Conservation (phyloP, 495 filamentous ascomycete species). For the Tuber umbilicatum region DNA sequence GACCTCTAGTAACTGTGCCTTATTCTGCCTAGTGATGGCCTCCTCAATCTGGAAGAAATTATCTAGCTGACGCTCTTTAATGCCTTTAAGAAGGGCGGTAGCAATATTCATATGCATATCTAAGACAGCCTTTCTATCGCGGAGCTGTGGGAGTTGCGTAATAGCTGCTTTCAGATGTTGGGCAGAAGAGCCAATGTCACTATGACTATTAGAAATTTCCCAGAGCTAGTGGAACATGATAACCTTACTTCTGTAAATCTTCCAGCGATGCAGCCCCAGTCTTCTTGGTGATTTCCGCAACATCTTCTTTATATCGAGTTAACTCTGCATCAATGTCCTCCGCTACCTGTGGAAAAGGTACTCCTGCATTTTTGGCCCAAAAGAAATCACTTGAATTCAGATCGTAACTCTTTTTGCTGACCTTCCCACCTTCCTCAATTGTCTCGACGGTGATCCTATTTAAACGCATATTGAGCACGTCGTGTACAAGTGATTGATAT, state of each 20-base stretch:
- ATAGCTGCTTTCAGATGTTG: slow-evolving; percentile 95
- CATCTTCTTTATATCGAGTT: slow-evolving; percentile 90
- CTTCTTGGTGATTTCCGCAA: slow-evolving; percentile 87
- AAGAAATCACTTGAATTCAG: slow-evolving; percentile 90
- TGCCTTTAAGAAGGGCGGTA: slow-evolving; percentile 75
- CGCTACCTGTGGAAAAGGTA: slow-evolving; percentile 91
- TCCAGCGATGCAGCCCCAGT: slow-evolving; percentile 90
- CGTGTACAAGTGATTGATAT: slow-evolving; percentile 92
- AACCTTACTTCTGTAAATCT: slow-evolving; percentile 63
- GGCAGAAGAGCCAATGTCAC: slow-evolving; percentile 74
- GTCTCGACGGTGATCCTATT: slow-evolving; percentile 95
- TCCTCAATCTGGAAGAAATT: slow-evolving; percentile 96
- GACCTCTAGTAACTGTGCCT: slow-evolving; percentile 79
- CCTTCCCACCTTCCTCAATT: slow-evolving; percentile 60
- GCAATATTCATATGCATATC: slow-evolving; percentile 99
- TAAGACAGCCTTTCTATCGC: slow-evolving; percentile 80
- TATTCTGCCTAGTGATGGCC: slow-evolving; percentile 84
- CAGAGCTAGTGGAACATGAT: slow-evolving; percentile 4
- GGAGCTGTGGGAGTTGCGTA: slow-evolving; percentile 81
- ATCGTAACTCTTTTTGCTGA: slow-evolving; percentile 81
- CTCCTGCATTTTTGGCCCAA: slow-evolving; percentile 88
- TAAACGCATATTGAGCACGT: slow-evolving; percentile 86
- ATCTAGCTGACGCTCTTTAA: slow-evolving; percentile 90
- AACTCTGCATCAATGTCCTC: slow-evolving; percentile 93
- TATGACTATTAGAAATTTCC: slow-evolving; percentile 4